A percentile compares a stretch with the other conserved stretches of the same genome.
phyloP scores from a whole-genome alignment of 768 basidiomycete genomes.

The Podaxis sp. region DNA sequence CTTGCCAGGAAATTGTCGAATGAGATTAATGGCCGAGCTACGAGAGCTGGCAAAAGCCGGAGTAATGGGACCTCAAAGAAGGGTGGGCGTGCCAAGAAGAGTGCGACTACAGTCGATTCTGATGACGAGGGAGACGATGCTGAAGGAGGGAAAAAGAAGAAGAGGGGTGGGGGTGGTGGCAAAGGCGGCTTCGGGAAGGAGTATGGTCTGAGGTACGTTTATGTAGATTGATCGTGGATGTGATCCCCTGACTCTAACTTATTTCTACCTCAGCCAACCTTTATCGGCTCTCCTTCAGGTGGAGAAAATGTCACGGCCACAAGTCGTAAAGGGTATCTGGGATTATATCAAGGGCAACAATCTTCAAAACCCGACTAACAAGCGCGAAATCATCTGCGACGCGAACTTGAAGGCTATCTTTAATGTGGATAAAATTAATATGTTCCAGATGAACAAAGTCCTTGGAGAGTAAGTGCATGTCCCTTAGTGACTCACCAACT shows the following conservation, averaged over 20 bases:
- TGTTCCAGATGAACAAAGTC: slow-evolving; percentile 96
- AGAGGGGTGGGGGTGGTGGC: slow-evolving; percentile 47
- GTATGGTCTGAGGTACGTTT: slow-evolving; percentile 63
- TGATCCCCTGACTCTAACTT: slow-evolving; percentile 10
- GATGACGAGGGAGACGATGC: slow-evolving; percentile 52
- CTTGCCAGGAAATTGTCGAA: slow-evolving; percentile 69
- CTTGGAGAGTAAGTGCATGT: slow-evolving; percentile 62
- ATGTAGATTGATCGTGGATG: not conserved
- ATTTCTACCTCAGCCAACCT: slow-evolving; percentile 52
- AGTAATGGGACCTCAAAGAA: slow-evolving; percentile 41
- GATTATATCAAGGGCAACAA: slow-evolving; percentile 79
- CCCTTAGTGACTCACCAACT: not conserved
- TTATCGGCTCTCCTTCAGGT: slow-evolving; percentile 68
- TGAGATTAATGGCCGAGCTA: slow-evolving; percentile 66
- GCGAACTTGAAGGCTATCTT: slow-evolving; percentile 71
- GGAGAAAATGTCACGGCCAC: slow-evolving; percentile 77
- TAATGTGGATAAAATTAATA: slow-evolving; percentile 78
- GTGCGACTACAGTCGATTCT: slow-evolving; percentile 51
- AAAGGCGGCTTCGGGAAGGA: slow-evolving; percentile 81
- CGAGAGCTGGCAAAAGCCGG: slow-evolving; percentile 42
- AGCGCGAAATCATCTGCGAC: slow-evolving; percentile 86
- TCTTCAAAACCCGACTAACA: slow-evolving; percentile 84
- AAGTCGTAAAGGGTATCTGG: slow-evolving; percentile 91
- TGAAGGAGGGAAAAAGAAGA: slow-evolving; percentile 37
- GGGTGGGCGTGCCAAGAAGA: slow-evolving; percentile 48